Base-by-base conservation (phyloP, 805 yeast species). In the Kodamaea leandrae region DNA sequence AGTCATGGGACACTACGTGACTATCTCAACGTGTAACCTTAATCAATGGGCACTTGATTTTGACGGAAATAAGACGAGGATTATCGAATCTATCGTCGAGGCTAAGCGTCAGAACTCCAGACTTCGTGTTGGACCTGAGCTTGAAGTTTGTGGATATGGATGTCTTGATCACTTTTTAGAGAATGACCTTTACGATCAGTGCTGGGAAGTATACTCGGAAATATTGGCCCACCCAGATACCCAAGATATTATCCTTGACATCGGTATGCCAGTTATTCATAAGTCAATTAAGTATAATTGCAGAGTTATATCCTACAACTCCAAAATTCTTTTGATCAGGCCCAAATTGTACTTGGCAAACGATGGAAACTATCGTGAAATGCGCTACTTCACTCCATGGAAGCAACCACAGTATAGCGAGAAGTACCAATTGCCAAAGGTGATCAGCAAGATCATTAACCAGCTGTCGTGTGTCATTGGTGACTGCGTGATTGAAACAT, bases 1-100 rank as follows among this genome's bases (percentile, higher is more conserved):
- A 26, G 39, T 19, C 19, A 90, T 90, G 96, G 90, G 95, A 1
- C 93, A 87, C 41, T 74, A 84, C 43, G 81, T 90, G 36, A 91
- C 97, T 0, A 69, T 91, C 26, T 90, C 98, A 1, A 90, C 98
- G 1, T 91, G 98, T 64, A 88, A 90, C 54, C 73, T 93, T 49
- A 93, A 93, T 67, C 99, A 93, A 75, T 93, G 99, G 99, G 96
- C 99, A 0, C 72, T 93, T 41, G 99, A 93, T 61, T 93, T 88
- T 61, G 98, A 91, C 61, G 99, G 99, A 4, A 93, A 93, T 63
- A 74, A 96, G 40, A 96, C 90, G 57, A 73, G 99, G 43, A 91
- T 93, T 48, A 54, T 93, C 17, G 83, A 83, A 55, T 83, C 95
- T 41, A 91, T 93, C 54, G 59, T 57, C 16, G 71, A 76, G 38